These are phyloP conservation scores for Talaromyces sp. DNA, from an alignment of 2,329 filamentous ascomycete genomes.

Conservation along the genomic window DNA sequence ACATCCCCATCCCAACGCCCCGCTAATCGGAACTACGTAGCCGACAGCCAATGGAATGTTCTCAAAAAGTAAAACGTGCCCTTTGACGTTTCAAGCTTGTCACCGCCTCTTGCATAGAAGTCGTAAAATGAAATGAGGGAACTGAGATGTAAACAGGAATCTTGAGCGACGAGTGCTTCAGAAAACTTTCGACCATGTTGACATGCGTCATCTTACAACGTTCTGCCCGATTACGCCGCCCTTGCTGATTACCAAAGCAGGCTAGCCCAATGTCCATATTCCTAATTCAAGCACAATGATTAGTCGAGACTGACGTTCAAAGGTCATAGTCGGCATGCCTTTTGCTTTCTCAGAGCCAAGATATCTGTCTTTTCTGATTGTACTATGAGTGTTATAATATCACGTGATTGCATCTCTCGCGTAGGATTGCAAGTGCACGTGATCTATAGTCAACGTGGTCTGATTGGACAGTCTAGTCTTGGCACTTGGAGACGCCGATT, in stretches of 20 bases:
- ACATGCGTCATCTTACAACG: background rate
- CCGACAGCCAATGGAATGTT: conserved; percentile 9
- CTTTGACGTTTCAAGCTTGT: background rate
- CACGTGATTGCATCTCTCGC: conserved; percentile 5
- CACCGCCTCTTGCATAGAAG: background rate
- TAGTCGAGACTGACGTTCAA: background rate
- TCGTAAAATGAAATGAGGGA: background rate
- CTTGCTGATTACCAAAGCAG: background rate
- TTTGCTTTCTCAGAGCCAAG: background rate
- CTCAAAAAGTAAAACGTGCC: background rate
- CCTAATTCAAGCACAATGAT: background rate
- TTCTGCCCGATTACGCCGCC: background rate
- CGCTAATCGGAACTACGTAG: background rate
- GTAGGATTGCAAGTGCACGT: background rate
- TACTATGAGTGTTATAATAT: background rate
- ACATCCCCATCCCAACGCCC: background rate
- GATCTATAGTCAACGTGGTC: background rate
- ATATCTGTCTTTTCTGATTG: background rate
- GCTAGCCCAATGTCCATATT: background rate
- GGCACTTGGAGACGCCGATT: conserved; percentile 4
- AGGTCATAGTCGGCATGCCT: background rate
- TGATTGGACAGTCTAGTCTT: background rate
- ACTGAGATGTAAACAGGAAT: background rate
- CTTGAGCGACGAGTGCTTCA: background rate
- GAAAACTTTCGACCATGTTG: background rate